Evolutionary conservation across 1,284 basidiomycete genomes (phyloP).

Genomic region (Entoloma clypeatum): DNA sequence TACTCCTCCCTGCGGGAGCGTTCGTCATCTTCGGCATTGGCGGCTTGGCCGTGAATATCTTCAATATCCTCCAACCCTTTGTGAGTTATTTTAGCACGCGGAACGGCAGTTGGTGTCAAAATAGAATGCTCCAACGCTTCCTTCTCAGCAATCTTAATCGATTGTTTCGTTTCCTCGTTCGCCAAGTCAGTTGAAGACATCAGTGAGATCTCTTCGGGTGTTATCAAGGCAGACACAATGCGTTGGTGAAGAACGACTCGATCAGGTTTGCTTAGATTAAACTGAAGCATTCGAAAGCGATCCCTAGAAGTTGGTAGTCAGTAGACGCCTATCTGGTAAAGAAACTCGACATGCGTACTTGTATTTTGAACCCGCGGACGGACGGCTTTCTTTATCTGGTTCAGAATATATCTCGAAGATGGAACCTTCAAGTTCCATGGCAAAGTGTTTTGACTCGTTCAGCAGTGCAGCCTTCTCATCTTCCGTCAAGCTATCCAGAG

Average conservation of each 20-base stretch:
- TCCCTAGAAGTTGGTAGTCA: conserved; percentile 46
- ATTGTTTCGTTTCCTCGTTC: conserved; percentile 76
- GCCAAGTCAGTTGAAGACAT: conserved; percentile 86
- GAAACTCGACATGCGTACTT: conserved; percentile 55
- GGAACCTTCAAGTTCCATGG: conserved; percentile 63
- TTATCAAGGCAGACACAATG: conserved; percentile 62
- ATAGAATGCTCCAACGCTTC: conserved; percentile 82
- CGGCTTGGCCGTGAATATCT: conserved; percentile 55
- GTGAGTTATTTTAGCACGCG: conserved; percentile 84
- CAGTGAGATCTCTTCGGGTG: conserved; percentile 65
- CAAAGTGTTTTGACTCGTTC: conserved; percentile 54
- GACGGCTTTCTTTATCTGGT: conserved; percentile 69
- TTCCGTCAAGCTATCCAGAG: conserved; percentile 46
- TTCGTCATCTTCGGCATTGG: conserved; percentile 48
- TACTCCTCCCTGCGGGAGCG: conserved; percentile 59
- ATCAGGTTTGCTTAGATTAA: conserved; percentile 75
- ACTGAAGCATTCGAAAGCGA: conserved; percentile 78
- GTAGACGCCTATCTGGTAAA: conserved; percentile 6
- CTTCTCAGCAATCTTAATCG: conserved; percentile 75
- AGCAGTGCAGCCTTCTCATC: conserved; percentile 55
- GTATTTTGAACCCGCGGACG: conserved; percentile 68
- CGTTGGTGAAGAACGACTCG: conserved; percentile 70
- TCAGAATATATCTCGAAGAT: conserved; percentile 72
- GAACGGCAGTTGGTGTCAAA: conserved; percentile 63
- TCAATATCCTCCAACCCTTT: conserved; percentile 88